Evolutionary conservation across 805 yeast species (phyloP).

Genomic region (Kazachstania kunashirensis): DNA sequence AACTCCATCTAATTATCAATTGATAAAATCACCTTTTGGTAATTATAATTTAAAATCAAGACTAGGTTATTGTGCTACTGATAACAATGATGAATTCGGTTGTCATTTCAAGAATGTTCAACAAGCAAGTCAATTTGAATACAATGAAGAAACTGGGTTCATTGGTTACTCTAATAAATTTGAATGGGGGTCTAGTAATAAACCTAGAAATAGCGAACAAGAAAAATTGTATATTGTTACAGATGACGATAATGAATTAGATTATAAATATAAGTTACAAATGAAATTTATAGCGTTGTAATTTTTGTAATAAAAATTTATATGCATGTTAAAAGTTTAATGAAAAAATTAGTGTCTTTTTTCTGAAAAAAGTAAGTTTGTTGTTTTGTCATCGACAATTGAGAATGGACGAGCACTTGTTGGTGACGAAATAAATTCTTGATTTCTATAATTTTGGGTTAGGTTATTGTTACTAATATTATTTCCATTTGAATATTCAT

Average conservation of each 20-base stretch:
- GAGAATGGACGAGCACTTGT: conserved; percentile 1
- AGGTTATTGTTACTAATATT: neutral
- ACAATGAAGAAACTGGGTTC: conserved; percentile 33
- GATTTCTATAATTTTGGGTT: conserved; percentile 2
- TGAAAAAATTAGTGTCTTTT: neutral
- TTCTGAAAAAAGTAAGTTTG: conserved; percentile 4
- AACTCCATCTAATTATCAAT: conserved; percentile 70
- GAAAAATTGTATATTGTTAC: conserved; percentile 34
- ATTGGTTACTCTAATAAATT: conserved; percentile 55
- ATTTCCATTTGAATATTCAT: neutral
- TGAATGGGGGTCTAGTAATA: conserved; percentile 47
- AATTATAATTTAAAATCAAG: conserved; percentile 63
- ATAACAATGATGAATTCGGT: conserved; percentile 19
- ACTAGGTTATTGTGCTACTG: conserved; percentile 62
- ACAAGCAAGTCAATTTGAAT: conserved; percentile 47
- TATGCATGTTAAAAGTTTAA: too few species aligned
- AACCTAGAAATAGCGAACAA: conserved; percentile 39
- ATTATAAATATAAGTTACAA: conserved; percentile 23
- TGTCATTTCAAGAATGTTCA: conserved; percentile 28
- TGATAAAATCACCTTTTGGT: conserved; percentile 53
- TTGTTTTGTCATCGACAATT: conserved; percentile 6
- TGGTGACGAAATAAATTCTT: neutral
- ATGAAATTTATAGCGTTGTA: conserved; percentile 1
- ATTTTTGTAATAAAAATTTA: neutral
- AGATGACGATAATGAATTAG: conserved; percentile 32